phyloP scores from a whole-genome alignment of 2,329 filamentous ascomycete genomes.

The Fusarium brevicatenulatum region DNA sequence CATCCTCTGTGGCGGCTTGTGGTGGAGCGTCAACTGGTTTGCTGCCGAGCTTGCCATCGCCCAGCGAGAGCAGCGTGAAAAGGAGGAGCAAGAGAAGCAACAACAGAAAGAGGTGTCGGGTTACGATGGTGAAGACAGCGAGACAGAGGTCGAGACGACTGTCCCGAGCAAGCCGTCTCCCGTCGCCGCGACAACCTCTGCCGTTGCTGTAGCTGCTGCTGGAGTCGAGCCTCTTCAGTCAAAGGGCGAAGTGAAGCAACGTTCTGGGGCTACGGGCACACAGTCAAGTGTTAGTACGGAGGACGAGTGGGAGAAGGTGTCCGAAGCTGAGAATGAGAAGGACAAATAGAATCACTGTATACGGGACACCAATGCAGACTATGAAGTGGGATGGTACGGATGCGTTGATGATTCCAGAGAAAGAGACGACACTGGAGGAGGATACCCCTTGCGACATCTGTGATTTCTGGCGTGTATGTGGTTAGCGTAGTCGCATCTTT shows the following conservation, averaged over 20 bases:
- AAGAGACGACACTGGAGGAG: slow-evolving; percentile 30
- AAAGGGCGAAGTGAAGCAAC: slow-evolving; percentile 61
- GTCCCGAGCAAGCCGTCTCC: slow-evolving; percentile 33
- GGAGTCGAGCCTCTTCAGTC: slow-evolving; percentile 57
- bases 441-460: slow-evolving; percentile 43
- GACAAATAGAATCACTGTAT: slow-evolving; percentile 54
- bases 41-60: slow-evolving; percentile 69
- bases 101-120: slow-evolving; percentile 23
- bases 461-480: slow-evolving; percentile 39
- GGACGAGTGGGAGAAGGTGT: slow-evolving; percentile 97
- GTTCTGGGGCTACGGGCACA: slow-evolving; percentile 55
- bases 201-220: slow-evolving; percentile 39
- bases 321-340: slow-evolving; percentile 73
- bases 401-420: slow-evolving; percentile 4
- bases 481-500: slow-evolving; percentile 32
- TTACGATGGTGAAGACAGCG: slow-evolving; percentile 45
- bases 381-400: not conserved
- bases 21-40: slow-evolving; percentile 98
- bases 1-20: slow-evolving; percentile 80
- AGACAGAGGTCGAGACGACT: slow-evolving; percentile 57
- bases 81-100: slow-evolving; percentile 49
- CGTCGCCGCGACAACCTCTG: slow-evolving; percentile 21
- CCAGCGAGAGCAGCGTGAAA: slow-evolving; percentile 53
- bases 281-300: slow-evolving; percentile 80
- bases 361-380: not conserved